Evolutionary conservation across 2,329 filamentous ascomycete species (phyloP).

Genomic region (Cladosporium sp.): DNA sequence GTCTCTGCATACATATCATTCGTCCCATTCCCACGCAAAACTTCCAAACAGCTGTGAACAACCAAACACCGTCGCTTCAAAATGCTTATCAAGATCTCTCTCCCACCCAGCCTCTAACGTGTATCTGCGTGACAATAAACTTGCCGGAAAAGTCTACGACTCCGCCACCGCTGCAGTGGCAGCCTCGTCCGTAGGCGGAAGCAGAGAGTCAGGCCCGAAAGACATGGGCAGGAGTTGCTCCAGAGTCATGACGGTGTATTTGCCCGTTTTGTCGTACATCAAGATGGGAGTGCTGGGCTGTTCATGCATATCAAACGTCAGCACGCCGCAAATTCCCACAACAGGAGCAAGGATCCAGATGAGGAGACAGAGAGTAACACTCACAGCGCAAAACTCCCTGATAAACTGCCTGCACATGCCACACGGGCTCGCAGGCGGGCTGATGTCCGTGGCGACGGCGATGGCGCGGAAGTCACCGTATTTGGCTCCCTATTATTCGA

Average conservation of each 20-base stretch:
- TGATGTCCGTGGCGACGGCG: constrained; percentile 75
- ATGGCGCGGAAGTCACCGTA: constrained; percentile 66
- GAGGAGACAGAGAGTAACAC: constrained; percentile 14
- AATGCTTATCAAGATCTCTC: too few relatives aligned
- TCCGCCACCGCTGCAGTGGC: background rate
- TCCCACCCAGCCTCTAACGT: too few relatives aligned
- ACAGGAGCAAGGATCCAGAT: background rate
- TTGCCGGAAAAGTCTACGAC: too few relatives aligned
- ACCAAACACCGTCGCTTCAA: too few relatives aligned
- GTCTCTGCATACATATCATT: too few relatives aligned
- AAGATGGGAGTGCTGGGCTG: constrained; percentile 63
- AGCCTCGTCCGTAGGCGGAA: constrained; percentile 26
- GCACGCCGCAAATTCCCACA: background rate
- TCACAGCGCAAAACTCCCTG: constrained; percentile 44
- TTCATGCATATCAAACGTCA: constrained; percentile 1
- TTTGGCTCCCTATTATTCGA: constrained; percentile 26
- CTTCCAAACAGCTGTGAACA: too few relatives aligned
- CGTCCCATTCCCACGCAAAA: too few relatives aligned
- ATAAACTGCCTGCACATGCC: constrained; percentile 92
- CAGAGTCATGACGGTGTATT: constrained; percentile 66
- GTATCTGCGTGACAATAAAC: too few relatives aligned
- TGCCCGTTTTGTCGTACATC: constrained; percentile 84
- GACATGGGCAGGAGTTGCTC: constrained; percentile 55
- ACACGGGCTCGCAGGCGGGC: constrained; percentile 58
- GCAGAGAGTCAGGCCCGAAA: constrained; percentile 49